Conservation (phyloP, 805 yeast species). For the Starmerella bacillaris region DNA sequence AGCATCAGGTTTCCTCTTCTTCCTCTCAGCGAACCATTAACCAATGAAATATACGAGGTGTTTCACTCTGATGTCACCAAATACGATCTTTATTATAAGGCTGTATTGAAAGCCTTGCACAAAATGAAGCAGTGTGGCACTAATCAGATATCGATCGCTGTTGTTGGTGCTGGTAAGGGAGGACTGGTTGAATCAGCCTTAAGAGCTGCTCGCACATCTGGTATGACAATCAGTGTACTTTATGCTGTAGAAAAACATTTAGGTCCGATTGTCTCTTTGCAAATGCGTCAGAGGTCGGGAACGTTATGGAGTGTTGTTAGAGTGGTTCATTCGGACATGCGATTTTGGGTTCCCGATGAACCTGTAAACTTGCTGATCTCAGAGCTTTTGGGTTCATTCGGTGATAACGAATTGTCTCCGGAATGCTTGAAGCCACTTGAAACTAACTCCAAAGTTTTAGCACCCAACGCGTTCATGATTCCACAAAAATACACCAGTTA, state of each 20-base stretch:
- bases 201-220: conserved; percentile 24
- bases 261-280: conserved; percentile 35
- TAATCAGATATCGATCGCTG: conserved; percentile 23
- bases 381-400: conserved; percentile 78
- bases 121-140: not conserved
- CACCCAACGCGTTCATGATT: conserved; percentile 37
- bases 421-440: conserved; percentile 40
- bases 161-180: conserved; percentile 83
- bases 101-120: conserved; percentile 40
- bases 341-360: conserved; percentile 30
- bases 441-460: conserved; percentile 23
- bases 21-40: conserved; percentile 45
- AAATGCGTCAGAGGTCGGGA: conserved; percentile 29
- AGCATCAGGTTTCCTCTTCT: conserved; percentile 45
- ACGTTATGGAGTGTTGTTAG: conserved; percentile 36
- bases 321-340: conserved; percentile 40
- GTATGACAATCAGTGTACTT: conserved; percentile 18
- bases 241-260: conserved; percentile 59
- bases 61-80: conserved; percentile 59
- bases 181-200: conserved; percentile 46
- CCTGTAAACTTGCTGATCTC: conserved; percentile 48
- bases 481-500: conserved; percentile 43
- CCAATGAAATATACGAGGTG: conserved; percentile 40
- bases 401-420: conserved; percentile 79
- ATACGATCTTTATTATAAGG: conserved; percentile 49